Conservation (phyloP, 2,329 filamentous ascomycete species). For the Aspergillus sp. region DNA sequence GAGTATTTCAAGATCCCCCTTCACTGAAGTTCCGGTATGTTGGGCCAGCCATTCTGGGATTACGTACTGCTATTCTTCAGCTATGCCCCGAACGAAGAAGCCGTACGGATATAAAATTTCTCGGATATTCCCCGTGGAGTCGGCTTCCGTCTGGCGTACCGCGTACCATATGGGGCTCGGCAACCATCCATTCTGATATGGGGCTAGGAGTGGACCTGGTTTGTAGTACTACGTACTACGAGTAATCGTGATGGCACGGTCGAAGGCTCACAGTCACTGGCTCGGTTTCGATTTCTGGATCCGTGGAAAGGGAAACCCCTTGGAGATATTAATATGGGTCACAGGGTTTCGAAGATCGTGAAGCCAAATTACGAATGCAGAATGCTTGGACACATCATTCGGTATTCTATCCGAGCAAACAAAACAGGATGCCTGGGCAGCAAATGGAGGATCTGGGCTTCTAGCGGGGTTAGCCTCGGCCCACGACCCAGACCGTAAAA, state of each 20-base stretch:
- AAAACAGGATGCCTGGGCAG: neutral
- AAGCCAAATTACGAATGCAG: neutral
- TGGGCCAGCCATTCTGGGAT: neutral
- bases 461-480: conserved; percentile 6
- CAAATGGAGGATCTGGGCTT: neutral
- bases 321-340: neutral
- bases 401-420: conserved; percentile 4
- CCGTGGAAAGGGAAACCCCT: no score
- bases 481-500: neutral
- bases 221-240: neutral
- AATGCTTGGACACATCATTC: neutral
- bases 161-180: neutral
- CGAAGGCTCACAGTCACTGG: neutral
- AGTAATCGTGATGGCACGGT: conserved; percentile 1
- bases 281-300: neutral
- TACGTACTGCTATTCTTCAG: neutral
- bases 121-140: conserved; percentile 10
- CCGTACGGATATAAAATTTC: neutral
- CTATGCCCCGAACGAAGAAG: neutral
- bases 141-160: neutral
- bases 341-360: neutral
- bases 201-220: neutral
- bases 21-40: neutral
- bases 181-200: neutral
- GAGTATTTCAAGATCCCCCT: neutral